Conservation (phyloP, 768 basidiomycete genomes). For the Coprinellus micaceus region DNA sequence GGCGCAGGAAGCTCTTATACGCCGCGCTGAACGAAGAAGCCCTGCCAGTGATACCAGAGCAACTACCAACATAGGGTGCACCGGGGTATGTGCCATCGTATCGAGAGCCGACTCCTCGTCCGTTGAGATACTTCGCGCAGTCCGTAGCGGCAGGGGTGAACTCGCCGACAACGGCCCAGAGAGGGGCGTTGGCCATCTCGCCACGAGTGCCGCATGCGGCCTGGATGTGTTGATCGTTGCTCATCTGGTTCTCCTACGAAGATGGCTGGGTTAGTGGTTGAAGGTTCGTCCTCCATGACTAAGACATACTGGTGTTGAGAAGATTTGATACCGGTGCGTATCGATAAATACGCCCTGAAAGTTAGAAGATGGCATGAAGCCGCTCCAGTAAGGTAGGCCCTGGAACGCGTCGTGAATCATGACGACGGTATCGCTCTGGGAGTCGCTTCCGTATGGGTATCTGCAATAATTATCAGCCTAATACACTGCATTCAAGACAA, state of each 20-base stretch:
- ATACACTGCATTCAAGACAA: conserved; percentile 7
- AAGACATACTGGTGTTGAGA: conserved; percentile 49
- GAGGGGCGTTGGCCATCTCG: conserved; percentile 47
- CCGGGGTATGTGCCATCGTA: conserved; percentile 65
- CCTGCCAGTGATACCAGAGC: conserved; percentile 68
- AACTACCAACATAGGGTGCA: conserved; percentile 68
- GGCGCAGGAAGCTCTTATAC: conserved; percentile 79
- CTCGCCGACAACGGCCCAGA: conserved; percentile 87
- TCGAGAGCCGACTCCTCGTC: conserved; percentile 66
- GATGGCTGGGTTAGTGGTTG: background rate
- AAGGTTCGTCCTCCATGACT: background rate
- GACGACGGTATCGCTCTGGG: conserved; percentile 61
- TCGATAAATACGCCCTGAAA: conserved; percentile 73
- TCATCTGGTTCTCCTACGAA: conserved; percentile 42
- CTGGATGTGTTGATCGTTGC: conserved; percentile 53
- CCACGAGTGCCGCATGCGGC: conserved; percentile 50
- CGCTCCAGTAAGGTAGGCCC: conserved; percentile 63
- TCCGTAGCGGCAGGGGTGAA: conserved; percentile 80
- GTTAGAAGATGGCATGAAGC: conserved; percentile 51
- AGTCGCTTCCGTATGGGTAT: conserved; percentile 32
- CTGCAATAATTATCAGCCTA: conserved; percentile 20
- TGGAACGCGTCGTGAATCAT: conserved; percentile 82
- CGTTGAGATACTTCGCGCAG: conserved; percentile 81
- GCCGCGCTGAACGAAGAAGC: conserved; percentile 67
- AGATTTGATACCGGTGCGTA: conserved; percentile 78